Evolutionary conservation across 331 rosid genomes (phyloP).

Genomic region (Phaseolus coccineus): DNA sequence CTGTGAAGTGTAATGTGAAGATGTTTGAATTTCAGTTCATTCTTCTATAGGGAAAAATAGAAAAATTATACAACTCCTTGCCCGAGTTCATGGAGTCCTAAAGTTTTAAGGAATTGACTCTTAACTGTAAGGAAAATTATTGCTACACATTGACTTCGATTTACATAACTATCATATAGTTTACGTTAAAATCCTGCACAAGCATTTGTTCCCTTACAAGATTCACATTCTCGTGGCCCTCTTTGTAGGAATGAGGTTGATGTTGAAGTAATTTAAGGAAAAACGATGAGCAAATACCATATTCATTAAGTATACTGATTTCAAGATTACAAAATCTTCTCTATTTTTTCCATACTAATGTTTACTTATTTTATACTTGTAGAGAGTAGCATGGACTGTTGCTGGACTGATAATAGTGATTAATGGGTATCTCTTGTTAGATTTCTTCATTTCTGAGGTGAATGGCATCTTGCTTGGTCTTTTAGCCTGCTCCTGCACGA

Average conservation of each 20-base stretch:
- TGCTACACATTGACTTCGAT: conserved; percentile 24
- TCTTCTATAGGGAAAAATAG: not conserved
- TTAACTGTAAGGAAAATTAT: not conserved
- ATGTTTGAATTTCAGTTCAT: conserved; percentile 4
- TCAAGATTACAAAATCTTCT: conserved; percentile 5
- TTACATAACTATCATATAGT: not conserved
- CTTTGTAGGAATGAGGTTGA: not conserved
- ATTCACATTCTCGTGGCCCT: not conserved
- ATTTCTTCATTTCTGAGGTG: conserved; percentile 76
- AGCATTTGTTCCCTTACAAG: not conserved
- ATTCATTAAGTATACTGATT: conserved; percentile 27
- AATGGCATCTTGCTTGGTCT: conserved; percentile 60
- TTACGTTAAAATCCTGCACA: not conserved
- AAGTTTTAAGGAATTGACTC: conserved; percentile 10
- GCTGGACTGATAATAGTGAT: conserved; percentile 80
- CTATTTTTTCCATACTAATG: not conserved
- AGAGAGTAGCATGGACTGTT: conserved; percentile 88
- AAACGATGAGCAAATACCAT: conserved; percentile 29
- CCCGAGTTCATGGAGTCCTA: conserved; percentile 23
- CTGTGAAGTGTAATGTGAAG: conserved; percentile 10
- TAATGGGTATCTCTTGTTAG: conserved; percentile 80
- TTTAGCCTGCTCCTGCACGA: conserved; percentile 61
- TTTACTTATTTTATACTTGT: conserved; percentile 34
- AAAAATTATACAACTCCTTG: not conserved
- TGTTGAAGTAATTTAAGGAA: conserved; percentile 11